Evolutionary conservation across 2,329 filamentous ascomycete genomes (phyloP), one percentile per base, ranked within the genome.

Genomic region (Colletotrichum lupini): DNA sequence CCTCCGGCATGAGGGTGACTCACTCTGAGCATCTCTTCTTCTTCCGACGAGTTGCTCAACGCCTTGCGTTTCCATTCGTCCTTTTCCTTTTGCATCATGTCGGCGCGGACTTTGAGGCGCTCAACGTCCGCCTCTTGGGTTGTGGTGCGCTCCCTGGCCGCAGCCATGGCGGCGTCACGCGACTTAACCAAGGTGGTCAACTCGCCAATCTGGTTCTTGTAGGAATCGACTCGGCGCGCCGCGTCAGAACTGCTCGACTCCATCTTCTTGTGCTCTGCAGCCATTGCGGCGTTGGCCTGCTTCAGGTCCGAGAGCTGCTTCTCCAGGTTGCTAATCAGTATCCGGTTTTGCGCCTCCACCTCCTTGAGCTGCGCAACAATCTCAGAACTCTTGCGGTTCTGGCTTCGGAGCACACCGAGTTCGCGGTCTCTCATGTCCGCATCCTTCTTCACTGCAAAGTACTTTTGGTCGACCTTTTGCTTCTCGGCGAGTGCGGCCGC

Each of bases 381-480:
- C 80, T 98, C 97, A 0, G 95, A 95, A 70, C 94, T 97, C 83
- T 97, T 97, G 60, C 90, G 88, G 79, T 96, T 97, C 81, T 98
- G 95, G 74, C 91, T 88, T 74, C 95, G 92, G 71, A 98, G 85
- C 4, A 92, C 90, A 77, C 94, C 89, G 59, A 97, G 92, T 83
- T 98, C 96, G 72, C 90, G 88, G 71, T 95, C 93, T 63, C 95
- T 90, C 57, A 93, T 92, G 79, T 98, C 96, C 79, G 96, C 97
- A 77, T 95, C 93, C 81, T 98, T 98, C 87, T 97, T 95, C 9
- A 95, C 95, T 1, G 94, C 94, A 82, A 98, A 98, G 81, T 97
- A 99, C 83, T 98, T 98, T 80, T 98, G 96, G 79, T 99, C 97
- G 1, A 96, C 96, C 83, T 98, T 98, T 76, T 93, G 92, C 85